These are phyloP conservation scores for Pseudozyma hubeiensis DNA, from an alignment of 1,284 basidiomycete species.

Conservation along the genomic window DNA sequence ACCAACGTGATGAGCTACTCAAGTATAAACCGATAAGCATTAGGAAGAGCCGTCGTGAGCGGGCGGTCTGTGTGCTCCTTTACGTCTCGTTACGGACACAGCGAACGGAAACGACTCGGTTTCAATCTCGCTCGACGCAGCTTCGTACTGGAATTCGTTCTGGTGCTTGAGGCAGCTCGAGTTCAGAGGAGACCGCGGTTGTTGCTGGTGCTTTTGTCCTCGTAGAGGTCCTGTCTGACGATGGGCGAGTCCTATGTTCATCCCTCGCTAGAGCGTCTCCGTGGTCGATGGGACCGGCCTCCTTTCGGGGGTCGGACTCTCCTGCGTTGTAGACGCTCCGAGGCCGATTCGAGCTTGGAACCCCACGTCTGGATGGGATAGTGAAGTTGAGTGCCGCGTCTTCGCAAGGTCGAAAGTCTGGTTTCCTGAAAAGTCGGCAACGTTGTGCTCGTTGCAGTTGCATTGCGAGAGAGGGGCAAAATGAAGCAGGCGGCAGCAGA, in stretches of 20 bases:
- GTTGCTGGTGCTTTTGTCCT: slow-evolving; percentile 35
- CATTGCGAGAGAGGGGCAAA: neutral
- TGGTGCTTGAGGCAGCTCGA: slow-evolving; percentile 33
- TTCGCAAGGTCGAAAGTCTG: slow-evolving; percentile 56
- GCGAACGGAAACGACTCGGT: slow-evolving; percentile 33
- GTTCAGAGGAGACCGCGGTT: neutral
- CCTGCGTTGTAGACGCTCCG: slow-evolving; percentile 44
- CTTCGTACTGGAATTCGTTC: slow-evolving; percentile 21
- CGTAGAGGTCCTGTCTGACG: slow-evolving; percentile 39
- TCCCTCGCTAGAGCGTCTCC: slow-evolving; percentile 48
- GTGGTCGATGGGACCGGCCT: slow-evolving; percentile 34
- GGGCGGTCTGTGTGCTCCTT: slow-evolving; percentile 59
- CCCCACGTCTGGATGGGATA: slow-evolving; percentile 40
- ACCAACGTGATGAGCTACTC: slow-evolving; percentile 62
- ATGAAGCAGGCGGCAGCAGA: neutral
- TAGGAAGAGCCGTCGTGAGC: slow-evolving; percentile 70
- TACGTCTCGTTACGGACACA: slow-evolving; percentile 35
- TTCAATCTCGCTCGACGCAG: slow-evolving; percentile 9
- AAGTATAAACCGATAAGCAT: slow-evolving; percentile 62
- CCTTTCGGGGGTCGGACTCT: slow-evolving; percentile 25
- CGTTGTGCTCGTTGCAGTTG: slow-evolving; percentile 1
- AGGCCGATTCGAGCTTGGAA: slow-evolving; percentile 55
- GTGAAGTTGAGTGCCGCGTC: slow-evolving; percentile 52
- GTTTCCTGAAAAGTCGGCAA: slow-evolving; percentile 52
- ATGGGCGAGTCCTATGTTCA: slow-evolving; percentile 52